Base-by-base conservation (phyloP, 2,329 filamentous ascomycete species). In the Purpureocillium lavendulum region DNA sequence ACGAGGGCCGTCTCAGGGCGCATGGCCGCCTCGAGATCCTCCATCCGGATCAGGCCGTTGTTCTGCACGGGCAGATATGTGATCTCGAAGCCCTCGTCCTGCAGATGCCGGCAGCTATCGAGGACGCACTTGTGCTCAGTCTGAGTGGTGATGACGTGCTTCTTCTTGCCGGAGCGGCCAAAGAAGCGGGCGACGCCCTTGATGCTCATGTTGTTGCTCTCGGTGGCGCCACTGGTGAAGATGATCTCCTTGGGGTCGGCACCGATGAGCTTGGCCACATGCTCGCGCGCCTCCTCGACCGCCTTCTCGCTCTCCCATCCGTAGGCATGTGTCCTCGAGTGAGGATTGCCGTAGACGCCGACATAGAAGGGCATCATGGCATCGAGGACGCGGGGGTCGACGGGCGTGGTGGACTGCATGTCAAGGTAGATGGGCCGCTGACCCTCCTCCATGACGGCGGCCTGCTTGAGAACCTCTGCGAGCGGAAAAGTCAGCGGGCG, bases 191-290 rank as follows among this genome's bases (percentile, higher is more conserved):
- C 89, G 8, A 98, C 90, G 47, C 92, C 92, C 69, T 98, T 98
- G 69, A 98, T 87, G 64, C 88, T 95, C 92, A 98, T 98, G 57
- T 98, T 98, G 67, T 98, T 98, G 59, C 88, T 96, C 69, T 98
- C 92, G 0, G 92, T 98, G 13, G 92, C 92, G 40, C 92, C 92
- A 54, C 89, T 96, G 7, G 92, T 98, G 66, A 98, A 97, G 54
- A 98, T 94, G 49, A 98, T 97, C 61, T 98, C 92, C 66, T 98
- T 98, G 6, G 92, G 71, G 59, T 98, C 88, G 21, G 92, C 92
- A 18, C 90, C 90, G 49, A 98, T 92, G 40, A 98, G 75, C 30
- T 73, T 74, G 3, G 92, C 92, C 48, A 97, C 74, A 56, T 97
- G 78, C 52, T 76, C 75, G 53, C 92, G 79, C 33, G 92, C 89